A percentile compares a stretch with the other conserved stretches of the same genome.
phyloP scores from a whole-genome alignment of 2,329 filamentous ascomycete species.

The Colletotrichum noveboracense region DNA sequence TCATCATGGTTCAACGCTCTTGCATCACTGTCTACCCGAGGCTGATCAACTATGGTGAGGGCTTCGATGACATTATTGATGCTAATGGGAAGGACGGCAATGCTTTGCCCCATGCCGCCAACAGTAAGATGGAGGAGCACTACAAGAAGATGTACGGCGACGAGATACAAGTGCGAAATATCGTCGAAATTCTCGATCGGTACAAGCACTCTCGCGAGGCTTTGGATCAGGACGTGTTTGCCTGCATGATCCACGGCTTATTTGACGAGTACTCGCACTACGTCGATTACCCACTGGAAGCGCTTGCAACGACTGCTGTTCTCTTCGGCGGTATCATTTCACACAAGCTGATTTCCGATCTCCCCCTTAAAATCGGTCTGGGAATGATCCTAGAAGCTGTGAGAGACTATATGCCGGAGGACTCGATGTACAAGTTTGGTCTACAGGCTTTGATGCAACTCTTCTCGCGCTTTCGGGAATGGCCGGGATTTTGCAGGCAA shows the following conservation, averaged over 20 bases:
- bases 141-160: constrained; percentile 98
- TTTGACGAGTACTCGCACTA: constrained; percentile 98
- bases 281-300: constrained; percentile 93
- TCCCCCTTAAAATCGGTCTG: constrained; percentile 91
- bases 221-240: constrained; percentile 90
- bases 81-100: constrained; percentile 84
- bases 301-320: constrained; percentile 92
- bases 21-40: constrained; percentile 94
- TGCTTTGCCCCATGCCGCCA: constrained; percentile 76
- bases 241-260: constrained; percentile 97
- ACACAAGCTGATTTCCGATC: constrained; percentile 86
- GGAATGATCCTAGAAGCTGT: constrained; percentile 98
- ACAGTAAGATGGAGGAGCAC: constrained; percentile 93
- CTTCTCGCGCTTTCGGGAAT: constrained; percentile 82
- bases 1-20: constrained; percentile 81
- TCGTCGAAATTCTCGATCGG: constrained; percentile 81
- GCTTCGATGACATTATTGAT: constrained; percentile 90
- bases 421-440: constrained; percentile 98
- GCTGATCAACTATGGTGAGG: constrained; percentile 95
- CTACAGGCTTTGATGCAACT: constrained; percentile 93
- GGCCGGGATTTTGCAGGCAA: constrained; percentile 92
- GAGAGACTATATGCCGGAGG: constrained; percentile 79
- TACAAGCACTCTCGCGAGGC: constrained; percentile 89
- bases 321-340: constrained; percentile 97
- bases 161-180: constrained; percentile 83